A percentile compares a stretch with the other conserved stretches of the same genome.
These are phyloP conservation scores for Inosperma sp. DNA, from an alignment of 768 basidiomycete species.

Conservation along the genomic window DNA sequence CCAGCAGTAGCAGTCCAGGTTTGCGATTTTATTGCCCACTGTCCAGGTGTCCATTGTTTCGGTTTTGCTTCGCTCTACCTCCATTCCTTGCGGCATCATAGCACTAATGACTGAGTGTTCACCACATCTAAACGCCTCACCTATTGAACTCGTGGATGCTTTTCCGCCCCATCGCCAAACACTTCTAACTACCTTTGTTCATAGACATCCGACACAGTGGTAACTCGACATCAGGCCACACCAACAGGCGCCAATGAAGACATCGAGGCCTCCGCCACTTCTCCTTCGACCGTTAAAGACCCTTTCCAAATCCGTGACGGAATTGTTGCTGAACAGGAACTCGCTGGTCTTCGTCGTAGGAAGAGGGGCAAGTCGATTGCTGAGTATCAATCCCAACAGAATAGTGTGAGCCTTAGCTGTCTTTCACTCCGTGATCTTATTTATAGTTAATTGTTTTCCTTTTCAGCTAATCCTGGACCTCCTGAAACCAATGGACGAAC, in stretches of 20 bases:
- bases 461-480: slow-evolving; percentile 79
- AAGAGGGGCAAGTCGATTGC: slow-evolving; percentile 61
- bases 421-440: background rate
- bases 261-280: slow-evolving; percentile 38
- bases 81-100: too few relatives aligned
- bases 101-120: too few relatives aligned
- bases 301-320: slow-evolving; percentile 65
- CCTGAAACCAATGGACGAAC: slow-evolving; percentile 86
- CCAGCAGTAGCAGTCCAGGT: too few relatives aligned
- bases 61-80: too few relatives aligned
- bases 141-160: too few relatives aligned
- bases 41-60: too few relatives aligned
- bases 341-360: slow-evolving; percentile 55
- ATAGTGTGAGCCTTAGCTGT: slow-evolving; percentile 42
- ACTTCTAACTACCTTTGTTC: too few relatives aligned
- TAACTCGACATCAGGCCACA: slow-evolving; percentile 29
- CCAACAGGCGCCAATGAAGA: slow-evolving; percentile 38
- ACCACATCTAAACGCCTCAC: too few relatives aligned
- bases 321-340: slow-evolving; percentile 56
- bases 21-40: too few relatives aligned
- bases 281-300: slow-evolving; percentile 38
- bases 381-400: slow-evolving; percentile 65
- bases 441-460: slow-evolving; percentile 11
- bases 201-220: slow-evolving; percentile 47
- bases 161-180: too few relatives aligned